phyloP scores from a whole-genome alignment of 2,329 filamentous ascomycete genomes.

The Nannizzia gypsea region DNA sequence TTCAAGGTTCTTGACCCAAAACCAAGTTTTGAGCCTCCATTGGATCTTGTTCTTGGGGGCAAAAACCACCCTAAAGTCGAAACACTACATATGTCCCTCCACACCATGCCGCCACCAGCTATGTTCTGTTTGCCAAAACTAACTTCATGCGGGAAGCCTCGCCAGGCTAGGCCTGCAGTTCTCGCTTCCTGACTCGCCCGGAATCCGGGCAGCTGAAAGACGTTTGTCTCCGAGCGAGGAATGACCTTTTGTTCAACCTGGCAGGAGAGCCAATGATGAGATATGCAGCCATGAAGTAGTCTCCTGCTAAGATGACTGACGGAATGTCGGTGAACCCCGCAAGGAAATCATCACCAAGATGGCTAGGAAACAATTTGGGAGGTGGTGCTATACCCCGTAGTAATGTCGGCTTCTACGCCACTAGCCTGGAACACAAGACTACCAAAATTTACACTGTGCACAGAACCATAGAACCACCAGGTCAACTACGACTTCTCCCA shows the following conservation, averaged over 20 bases:
- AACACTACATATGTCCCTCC: not conserved
- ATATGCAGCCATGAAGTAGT: not conserved
- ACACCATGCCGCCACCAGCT: not conserved
- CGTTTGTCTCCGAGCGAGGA: not conserved
- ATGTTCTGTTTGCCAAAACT: not conserved
- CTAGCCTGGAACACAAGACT: not conserved
- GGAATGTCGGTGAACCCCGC: not conserved
- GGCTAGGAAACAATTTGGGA: not conserved
- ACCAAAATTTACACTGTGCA: not conserved
- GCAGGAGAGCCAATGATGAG: not conserved
- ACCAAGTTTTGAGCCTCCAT: slow-evolving; percentile 3
- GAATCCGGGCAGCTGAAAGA: not conserved
- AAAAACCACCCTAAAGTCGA: not conserved
- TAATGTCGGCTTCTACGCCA: not conserved
- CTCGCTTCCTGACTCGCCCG: not conserved
- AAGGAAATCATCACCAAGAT: not conserved
- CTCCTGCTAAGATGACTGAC: not conserved
- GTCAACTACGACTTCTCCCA: not conserved
- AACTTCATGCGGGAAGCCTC: not conserved
- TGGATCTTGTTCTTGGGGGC: not conserved
- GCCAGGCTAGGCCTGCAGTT: not conserved
- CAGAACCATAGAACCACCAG: not conserved
- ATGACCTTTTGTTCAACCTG: not conserved
- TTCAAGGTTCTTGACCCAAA: too few relatives aligned
- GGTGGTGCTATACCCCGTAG: not conserved